A percentile compares a stretch with the other conserved stretches of the same genome.
These are phyloP conservation scores for Cicer cuneatum DNA, from an alignment of 306 rosid genomes.

Conservation along the genomic window DNA sequence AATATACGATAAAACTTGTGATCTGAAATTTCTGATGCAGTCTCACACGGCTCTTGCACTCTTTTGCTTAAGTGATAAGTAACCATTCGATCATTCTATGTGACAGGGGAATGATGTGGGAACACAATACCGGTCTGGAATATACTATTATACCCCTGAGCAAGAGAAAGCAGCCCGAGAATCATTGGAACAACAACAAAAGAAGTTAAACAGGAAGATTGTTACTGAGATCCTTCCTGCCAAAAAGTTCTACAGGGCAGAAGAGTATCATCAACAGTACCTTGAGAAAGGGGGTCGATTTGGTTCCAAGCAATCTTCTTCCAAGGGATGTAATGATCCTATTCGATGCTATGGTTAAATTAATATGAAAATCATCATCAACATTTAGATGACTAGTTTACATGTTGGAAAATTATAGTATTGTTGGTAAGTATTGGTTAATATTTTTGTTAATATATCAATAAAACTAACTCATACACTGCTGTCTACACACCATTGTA, in stretches of 20 bases:
- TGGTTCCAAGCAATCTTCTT: slow-evolving; percentile 77
- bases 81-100: slow-evolving; percentile 25
- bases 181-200: slow-evolving; percentile 67
- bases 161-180: slow-evolving; percentile 82
- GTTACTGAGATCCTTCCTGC: slow-evolving; percentile 90
- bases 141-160: slow-evolving; percentile 90
- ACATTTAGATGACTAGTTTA: neutral
- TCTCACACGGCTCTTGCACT: neutral
- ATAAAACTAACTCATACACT: slow-evolving; percentile 2
- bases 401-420: slow-evolving; percentile 20
- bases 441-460: slow-evolving; percentile 35
- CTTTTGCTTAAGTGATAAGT: neutral
- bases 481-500: neutral
- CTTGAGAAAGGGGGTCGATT: slow-evolving; percentile 93
- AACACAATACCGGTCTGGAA: slow-evolving; percentile 93
- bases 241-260: slow-evolving; percentile 87
- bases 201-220: slow-evolving; percentile 65
- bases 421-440: slow-evolving; percentile 4
- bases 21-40: neutral
- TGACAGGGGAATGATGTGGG: slow-evolving; percentile 92
- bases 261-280: slow-evolving; percentile 94
- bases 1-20: neutral
- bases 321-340: slow-evolving; percentile 88
- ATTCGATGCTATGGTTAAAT: slow-evolving; percentile 88
- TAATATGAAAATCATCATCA: neutral